phyloP scores from a whole-genome alignment of 2,329 filamentous ascomycete species.

The Bipolaris zeicola region DNA sequence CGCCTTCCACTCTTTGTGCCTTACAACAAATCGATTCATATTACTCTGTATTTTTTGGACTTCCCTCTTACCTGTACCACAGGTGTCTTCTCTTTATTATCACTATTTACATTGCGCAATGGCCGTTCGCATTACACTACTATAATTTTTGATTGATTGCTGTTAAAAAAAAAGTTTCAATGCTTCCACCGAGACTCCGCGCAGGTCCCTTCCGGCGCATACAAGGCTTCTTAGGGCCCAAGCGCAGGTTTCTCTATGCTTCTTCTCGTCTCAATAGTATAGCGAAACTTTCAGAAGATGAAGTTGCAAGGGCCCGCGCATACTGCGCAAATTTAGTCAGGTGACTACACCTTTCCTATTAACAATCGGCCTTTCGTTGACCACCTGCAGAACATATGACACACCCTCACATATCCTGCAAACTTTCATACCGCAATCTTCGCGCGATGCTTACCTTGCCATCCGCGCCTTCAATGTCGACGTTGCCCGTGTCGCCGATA shows the following conservation, averaged over 20 bases:
- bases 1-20: slow-evolving; percentile 16
- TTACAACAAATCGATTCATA: slow-evolving; percentile 8
- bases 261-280: slow-evolving; percentile 28
- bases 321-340: slow-evolving; percentile 66
- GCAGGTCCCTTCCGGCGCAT: slow-evolving; percentile 27
- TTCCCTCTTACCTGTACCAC: not conserved
- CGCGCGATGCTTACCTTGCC: slow-evolving; percentile 84
- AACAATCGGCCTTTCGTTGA: not conserved
- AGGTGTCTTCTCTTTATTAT: not conserved
- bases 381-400: slow-evolving; percentile 74
- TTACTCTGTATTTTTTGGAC: not conserved
- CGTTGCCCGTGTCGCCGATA: slow-evolving; percentile 85
- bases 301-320: slow-evolving; percentile 59
- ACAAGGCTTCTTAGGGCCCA: slow-evolving; percentile 6
- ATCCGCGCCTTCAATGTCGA: slow-evolving; percentile 93
- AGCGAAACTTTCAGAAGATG: slow-evolving; percentile 47
- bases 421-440: slow-evolving; percentile 77
- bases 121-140: slow-evolving; percentile 1
- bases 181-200: slow-evolving; percentile 30
- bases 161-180: slow-evolving; percentile 30
- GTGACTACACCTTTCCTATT: slow-evolving; percentile 43
- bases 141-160: not conserved
- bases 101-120: slow-evolving; percentile 9
- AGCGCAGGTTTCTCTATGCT: slow-evolving; percentile 30
- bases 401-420: slow-evolving; percentile 85